Base-by-base conservation (phyloP, 345 rosid species). In the Gossypium turneri region DNA sequence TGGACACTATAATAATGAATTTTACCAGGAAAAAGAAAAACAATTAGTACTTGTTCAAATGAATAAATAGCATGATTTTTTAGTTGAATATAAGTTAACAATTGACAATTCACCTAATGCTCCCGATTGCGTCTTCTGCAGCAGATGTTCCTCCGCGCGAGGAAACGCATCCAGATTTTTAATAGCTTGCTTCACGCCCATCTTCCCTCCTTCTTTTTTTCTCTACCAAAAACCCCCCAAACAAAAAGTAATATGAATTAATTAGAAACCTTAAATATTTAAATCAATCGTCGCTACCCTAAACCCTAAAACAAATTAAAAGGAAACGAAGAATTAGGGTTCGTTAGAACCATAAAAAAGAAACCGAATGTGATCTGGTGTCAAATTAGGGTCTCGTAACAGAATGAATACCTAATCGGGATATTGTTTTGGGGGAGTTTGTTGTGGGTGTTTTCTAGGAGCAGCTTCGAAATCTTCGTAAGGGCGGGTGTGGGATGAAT, bases 41-140 rank as follows among this genome's bases (percentile, higher is more conserved):
- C 8, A 69, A 70, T 70, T 34, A 70, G 48, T 2, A 6, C 2
- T n/a, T 25, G 10, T 34, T 29, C 7, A 10, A n/a, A 29, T 11
- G 2, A 53, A 70, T 2, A 75, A 78, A 29, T 53, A 70, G 5
- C 19, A 60, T 6, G 38, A 48, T 55, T 41, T 55, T 57, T 22
- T 1, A 71, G 53, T 10, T 50, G 10, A 50, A 50, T 3, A 29
- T 41, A 52, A 70, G 52, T 29, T 52, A 52, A 50, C 41, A 75
- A 76, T 8, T 19, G 53, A n/a, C 25, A 50, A 59, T 43, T 55
- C 60, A 73, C 99, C 99, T 17, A 93, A 72, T n/a, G 97, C 99
- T n/a, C 99, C 99, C 25, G 98, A 89, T 81, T 87, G 97, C 7
- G 99, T 96, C 78, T 93, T 92, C 83, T 83, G 98, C 82, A 96